A percentile compares a stretch with the other conserved stretches of the same genome.
These are phyloP conservation scores for Trametes maxima DNA, from an alignment of 768 basidiomycete genomes.

Conservation along the genomic window DNA sequence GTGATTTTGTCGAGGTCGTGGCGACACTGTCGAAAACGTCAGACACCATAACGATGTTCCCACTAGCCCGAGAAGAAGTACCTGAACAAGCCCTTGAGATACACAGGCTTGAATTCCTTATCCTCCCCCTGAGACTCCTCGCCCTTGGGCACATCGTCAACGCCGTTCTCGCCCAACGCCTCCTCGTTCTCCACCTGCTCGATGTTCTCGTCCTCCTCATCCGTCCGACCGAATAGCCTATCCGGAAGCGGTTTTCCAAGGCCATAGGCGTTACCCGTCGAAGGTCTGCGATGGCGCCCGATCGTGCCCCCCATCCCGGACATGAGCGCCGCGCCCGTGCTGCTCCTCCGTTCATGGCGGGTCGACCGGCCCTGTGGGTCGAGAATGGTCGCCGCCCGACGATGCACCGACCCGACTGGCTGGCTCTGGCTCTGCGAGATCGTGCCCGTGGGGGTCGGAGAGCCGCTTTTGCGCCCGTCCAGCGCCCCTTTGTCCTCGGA, in stretches of 20 bases:
- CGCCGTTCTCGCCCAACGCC: conserved; percentile 36
- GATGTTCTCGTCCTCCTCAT: conserved; percentile 45
- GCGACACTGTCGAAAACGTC: conserved; percentile 62
- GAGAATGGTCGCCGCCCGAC: conserved; percentile 76
- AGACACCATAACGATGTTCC: conserved; percentile 3
- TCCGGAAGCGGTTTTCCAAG: conserved; percentile 39
- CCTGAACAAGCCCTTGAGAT: conserved; percentile 96
- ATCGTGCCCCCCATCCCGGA: conserved; percentile 54
- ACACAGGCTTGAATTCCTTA: conserved; percentile 90
- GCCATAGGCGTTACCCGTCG: conserved; percentile 56
- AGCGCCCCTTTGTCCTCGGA: not conserved
- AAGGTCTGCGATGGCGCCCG: conserved; percentile 70
- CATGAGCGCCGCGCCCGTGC: conserved; percentile 66
- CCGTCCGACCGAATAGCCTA: conserved; percentile 52
- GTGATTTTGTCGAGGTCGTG: conserved; percentile 91
- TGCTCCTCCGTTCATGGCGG: conserved; percentile 76
- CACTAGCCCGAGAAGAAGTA: conserved; percentile 37
- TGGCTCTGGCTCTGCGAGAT: conserved; percentile 51
- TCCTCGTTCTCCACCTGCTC: conserved; percentile 46
- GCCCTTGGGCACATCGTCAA: conserved; percentile 31
- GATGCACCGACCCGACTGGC: conserved; percentile 60
- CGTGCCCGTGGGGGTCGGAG: conserved; percentile 28
- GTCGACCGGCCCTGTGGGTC: conserved; percentile 65
- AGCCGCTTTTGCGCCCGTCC: conserved; percentile 17
- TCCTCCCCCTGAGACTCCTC: conserved; percentile 57